Base-by-base conservation (phyloP, 495 filamentous ascomycete species). In the Penicillium atrosanguineum region DNA sequence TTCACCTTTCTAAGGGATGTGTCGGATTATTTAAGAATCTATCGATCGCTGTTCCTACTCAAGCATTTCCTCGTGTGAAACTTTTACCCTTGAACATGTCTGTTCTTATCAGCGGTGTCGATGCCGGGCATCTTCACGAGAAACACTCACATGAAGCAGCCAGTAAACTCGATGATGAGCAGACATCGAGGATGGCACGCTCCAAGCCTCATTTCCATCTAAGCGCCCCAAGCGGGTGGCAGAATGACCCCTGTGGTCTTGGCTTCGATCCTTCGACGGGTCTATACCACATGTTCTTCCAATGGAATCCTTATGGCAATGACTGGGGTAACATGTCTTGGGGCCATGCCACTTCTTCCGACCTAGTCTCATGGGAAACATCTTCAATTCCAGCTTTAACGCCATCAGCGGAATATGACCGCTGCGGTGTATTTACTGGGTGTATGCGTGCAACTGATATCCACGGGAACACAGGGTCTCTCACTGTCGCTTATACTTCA, bases 241-340 rank as follows among this genome's bases (percentile, higher is more conserved):
- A 81, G 68, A 83, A 84, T 51, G 81, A 84, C 29, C 81, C 82
- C 6, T 82, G 79, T 48, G 80, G 75, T 8, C 62, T 78, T 18
- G 74, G 79, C 48, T 84, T 82, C 44, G 80, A 83, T 54, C 77
- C 77, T 14, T 54, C 53, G 16, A 75, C 70, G 6, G 60, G 64
- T 11, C 46, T 62, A 7, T 75, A 77, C 46, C 75, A 79, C 40
- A 28, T 76, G 7, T 69, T 65, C 42, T 78, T 72, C 55, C 76
- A 79, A 63, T 79, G 72, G 69, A 79, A 79, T 45, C 75, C 76
- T 0, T 62, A 64, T 15, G 70, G 55, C 6, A 75, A 74, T 34
- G 65, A 69, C 29, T 79, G 76, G 75, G 75, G 74, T 19, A 68
- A 75, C 41, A 72, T 78, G 15, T 71, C 70, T 36, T 78, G 75